Evolutionary conservation across 108 stramenopile species (phyloP).

Genomic region (Skeletonema costatum): DNA sequence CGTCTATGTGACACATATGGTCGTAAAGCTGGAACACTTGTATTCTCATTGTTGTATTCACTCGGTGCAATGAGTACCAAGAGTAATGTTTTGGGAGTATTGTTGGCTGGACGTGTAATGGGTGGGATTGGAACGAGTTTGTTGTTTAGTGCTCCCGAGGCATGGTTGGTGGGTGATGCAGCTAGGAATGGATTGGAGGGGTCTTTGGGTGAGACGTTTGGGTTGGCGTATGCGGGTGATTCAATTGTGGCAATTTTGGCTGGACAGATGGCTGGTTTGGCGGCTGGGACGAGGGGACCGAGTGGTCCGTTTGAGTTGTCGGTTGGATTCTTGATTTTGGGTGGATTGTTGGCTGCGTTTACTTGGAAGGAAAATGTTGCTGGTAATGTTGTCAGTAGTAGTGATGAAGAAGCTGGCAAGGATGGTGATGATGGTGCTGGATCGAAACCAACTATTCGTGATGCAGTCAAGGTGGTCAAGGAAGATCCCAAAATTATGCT

Average conservation of each 20-base stretch:
- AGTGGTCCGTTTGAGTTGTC: conserved; percentile 98
- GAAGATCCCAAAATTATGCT: conserved; percentile 89
- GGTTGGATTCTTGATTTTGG: conserved; percentile 82
- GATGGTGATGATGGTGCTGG: conserved; percentile 13
- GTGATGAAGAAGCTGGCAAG: conserved; percentile 1
- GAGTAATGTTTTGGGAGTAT: conserved; percentile 63
- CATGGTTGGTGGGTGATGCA: conserved; percentile 96
- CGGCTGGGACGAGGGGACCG: conserved; percentile 83
- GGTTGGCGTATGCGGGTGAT: conserved; percentile 61
- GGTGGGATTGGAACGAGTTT: conserved; percentile 92
- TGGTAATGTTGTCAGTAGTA: conserved; percentile 13
- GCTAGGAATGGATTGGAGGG: conserved; percentile 51
- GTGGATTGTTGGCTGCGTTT: conserved; percentile 71
- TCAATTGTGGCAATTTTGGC: conserved; percentile 11
- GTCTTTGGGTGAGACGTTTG: conserved; percentile 91
- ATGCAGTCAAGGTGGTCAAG: conserved; percentile 73
- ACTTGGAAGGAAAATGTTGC: conserved; percentile 95
- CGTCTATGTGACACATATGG: conserved; percentile 84
- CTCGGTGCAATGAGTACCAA: conserved; percentile 84
- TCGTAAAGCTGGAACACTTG: conserved; percentile 85
- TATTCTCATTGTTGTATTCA: conserved; percentile 80
- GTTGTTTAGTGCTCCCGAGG: conserved; percentile 89
- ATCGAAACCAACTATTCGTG: conserved; percentile 72
- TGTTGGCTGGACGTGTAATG: conserved; percentile 87
- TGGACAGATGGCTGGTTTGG: conserved; percentile 66